phyloP scores from a whole-genome alignment of 2,329 filamentous ascomycete genomes.

The Trichothecium roseum region DNA sequence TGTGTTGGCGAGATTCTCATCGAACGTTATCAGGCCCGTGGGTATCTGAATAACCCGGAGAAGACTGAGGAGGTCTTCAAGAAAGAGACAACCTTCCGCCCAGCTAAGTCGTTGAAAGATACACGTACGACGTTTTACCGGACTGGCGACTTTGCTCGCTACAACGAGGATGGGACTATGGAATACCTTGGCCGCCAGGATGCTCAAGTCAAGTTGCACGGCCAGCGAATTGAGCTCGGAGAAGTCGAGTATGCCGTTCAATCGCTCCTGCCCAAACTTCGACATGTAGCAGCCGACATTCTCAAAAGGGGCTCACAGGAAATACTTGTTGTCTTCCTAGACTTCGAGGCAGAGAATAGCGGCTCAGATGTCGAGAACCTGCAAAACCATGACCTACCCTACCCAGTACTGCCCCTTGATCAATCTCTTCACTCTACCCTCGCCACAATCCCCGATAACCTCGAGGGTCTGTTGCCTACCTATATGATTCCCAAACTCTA shows the following conservation, averaged over 20 bases:
- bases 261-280: background rate
- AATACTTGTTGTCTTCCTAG: background rate
- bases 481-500: slow-evolving; percentile 11
- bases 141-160: slow-evolving; percentile 12
- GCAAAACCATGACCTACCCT: background rate
- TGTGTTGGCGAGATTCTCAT: slow-evolving; percentile 7
- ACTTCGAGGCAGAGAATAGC: too few species aligned
- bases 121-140: slow-evolving; percentile 9
- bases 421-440: background rate
- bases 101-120: slow-evolving; percentile 2
- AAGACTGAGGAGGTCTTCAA: background rate
- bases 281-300: background rate
- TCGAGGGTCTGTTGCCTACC: slow-evolving; percentile 2
- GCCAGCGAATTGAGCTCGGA: slow-evolving; percentile 39
- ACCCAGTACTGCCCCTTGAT: background rate
- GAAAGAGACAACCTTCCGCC: slow-evolving; percentile 1
- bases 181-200: slow-evolving; percentile 39
- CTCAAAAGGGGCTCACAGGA: background rate
- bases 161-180: slow-evolving; percentile 23
- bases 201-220: slow-evolving; percentile 44
- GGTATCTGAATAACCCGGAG: slow-evolving; percentile 1
- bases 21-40: slow-evolving; percentile 23
- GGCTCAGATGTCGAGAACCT: background rate
- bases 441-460: background rate
- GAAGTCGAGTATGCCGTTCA: slow-evolving; percentile 10